These are phyloP conservation scores for Aspergillus saccharolyticus DNA, from an alignment of 495 filamentous ascomycete genomes.

Conservation along the genomic window DNA sequence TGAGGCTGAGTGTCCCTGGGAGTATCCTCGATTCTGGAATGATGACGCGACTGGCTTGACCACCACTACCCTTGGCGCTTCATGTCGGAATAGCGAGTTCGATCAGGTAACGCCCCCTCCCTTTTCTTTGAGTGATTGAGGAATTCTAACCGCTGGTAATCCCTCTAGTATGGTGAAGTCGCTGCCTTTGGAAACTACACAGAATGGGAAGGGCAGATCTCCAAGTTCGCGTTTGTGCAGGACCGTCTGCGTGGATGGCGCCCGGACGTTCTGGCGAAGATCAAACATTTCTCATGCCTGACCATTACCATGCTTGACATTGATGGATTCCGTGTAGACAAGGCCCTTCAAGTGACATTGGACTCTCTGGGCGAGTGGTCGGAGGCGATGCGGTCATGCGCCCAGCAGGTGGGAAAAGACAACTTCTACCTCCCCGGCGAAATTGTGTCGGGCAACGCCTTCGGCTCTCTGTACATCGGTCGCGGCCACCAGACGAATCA, in stretches of 20 bases:
- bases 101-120: slow-evolving; percentile 5
- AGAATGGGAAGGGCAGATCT: slow-evolving; percentile 60
- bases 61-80: not conserved
- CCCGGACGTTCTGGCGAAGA: slow-evolving; percentile 50
- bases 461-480: slow-evolving; percentile 61
- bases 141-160: not conserved
- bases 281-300: slow-evolving; percentile 62
- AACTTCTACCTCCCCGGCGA: slow-evolving; percentile 63
- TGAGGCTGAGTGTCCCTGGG: slow-evolving; percentile 45
- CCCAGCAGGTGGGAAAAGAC: slow-evolving; percentile 45
- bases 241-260: slow-evolving; percentile 67
- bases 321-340: slow-evolving; percentile 66
- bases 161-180: slow-evolving; percentile 54
- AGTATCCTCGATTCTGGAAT: slow-evolving; percentile 61
- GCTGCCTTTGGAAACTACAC: slow-evolving; percentile 62
- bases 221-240: slow-evolving; percentile 69
- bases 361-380: slow-evolving; percentile 56
- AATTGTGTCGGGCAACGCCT: slow-evolving; percentile 55
- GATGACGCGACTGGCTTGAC: slow-evolving; percentile 43
- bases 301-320: slow-evolving; percentile 56
- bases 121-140: not conserved
- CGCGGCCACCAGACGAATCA: slow-evolving; percentile 54
- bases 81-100: slow-evolving; percentile 2
- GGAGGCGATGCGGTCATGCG: slow-evolving; percentile 48
- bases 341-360: slow-evolving; percentile 57